phyloP scores from a whole-genome alignment of 345 rosid genomes.

The Dovyalis caffra region DNA sequence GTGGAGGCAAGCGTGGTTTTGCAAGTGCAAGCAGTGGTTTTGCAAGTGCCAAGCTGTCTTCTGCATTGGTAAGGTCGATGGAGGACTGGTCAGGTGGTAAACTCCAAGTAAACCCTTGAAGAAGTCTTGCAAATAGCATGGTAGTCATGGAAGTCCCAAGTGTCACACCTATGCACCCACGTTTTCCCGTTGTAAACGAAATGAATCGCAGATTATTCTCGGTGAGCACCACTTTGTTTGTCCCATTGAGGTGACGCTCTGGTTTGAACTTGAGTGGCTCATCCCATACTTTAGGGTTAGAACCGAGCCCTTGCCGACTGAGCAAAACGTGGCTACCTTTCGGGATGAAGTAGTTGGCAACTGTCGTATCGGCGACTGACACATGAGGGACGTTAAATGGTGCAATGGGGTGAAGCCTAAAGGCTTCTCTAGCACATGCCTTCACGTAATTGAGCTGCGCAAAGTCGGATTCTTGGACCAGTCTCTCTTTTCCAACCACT shows the following conservation, averaged over 20 bases:
- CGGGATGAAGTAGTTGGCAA: constrained; percentile 49
- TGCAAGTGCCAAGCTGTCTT: background rate
- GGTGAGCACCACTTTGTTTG: constrained; percentile 18
- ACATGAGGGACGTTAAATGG: constrained; percentile 53
- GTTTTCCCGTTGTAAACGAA: constrained; percentile 47
- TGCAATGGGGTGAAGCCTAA: constrained; percentile 47
- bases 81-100: background rate
- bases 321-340: constrained; percentile 50
- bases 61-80: background rate
- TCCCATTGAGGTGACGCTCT: constrained; percentile 38
- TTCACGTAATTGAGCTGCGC: constrained; percentile 42
- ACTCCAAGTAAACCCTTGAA: constrained; percentile 23
- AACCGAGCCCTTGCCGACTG: constrained; percentile 43
- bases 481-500: constrained; percentile 46
- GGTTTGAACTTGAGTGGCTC: constrained; percentile 47
- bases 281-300: constrained; percentile 48
- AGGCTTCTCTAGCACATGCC: constrained; percentile 52
- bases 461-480: constrained; percentile 52
- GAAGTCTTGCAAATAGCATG: constrained; percentile 18
- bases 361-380: constrained; percentile 18
- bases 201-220: constrained; percentile 38
- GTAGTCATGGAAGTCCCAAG: constrained; percentile 23
- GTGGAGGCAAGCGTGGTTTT: constrained; percentile 7
- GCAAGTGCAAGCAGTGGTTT: background rate
- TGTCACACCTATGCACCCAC: constrained; percentile 31